Evolutionary conservation across 129 eudicot genomes (phyloP), one percentile per base, ranked within the genome.

Genomic region (Centrapalus pauciflorus): DNA sequence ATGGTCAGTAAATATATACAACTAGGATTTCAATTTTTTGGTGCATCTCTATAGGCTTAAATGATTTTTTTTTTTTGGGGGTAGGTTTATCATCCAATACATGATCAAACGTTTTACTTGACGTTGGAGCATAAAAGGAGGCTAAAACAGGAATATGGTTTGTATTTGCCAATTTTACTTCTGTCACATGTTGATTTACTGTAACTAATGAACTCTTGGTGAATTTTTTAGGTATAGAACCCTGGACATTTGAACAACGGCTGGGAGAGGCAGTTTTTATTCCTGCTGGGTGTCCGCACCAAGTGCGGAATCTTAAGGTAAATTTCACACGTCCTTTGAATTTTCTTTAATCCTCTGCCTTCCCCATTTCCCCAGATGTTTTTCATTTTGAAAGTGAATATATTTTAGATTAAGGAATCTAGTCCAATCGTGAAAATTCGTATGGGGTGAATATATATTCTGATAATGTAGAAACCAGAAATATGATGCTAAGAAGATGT

Each of bases 211-310:
- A 40, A 21, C 67, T 20, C 1, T 27, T 61, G 55, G 63, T 58
- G 8, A 40, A 69, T 41, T 28, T 68, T 54, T 43, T 24, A 91
- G 98, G 95, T 34, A 67, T 91, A 67, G 96, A 87, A 45, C 87
- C 98, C 27, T 91, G 98, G 98, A 85, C 95, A 0, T 91, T 91
- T 73, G 95, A 79, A 61, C 98, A 91, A 67, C 77, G 67, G 46
- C 85, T 88, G 37, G 98, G 98, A 65, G 98, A 92, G 71, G 98
- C 98, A 14, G 98, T 92, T 49, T 92, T 92, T 54, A 92, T 92
- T 73, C 98, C 98, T 58, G 96, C 98, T 26, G 98, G 98, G 9
- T 91, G 98, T 75, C 98, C 98, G 25, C 98, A 88, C 68, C 98
- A 91, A 83, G 98, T 91, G 68, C 77, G 98, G 11, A 91, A 91